Evolutionary conservation across 2,329 filamentous ascomycete genomes (phyloP), one percentile per base, ranked within the genome.

Genomic region (Sphaerulina musiva): DNA sequence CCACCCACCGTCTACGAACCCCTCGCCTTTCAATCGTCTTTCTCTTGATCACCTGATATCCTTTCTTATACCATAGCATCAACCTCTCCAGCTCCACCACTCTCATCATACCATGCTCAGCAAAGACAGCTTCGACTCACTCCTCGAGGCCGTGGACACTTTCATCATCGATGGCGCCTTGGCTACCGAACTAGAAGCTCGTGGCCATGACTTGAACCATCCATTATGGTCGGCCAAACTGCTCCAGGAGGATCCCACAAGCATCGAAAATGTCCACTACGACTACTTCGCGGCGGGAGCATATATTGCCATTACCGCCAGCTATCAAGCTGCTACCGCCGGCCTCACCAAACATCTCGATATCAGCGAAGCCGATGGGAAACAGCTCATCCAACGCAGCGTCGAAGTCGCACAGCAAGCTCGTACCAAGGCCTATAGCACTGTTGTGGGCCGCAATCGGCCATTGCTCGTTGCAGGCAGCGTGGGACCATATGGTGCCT

Each of bases 401-500:
- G 75, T 76, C 11, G 51, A 66, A 31, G 59, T 77, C 5, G 74
- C 74, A 0, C 63, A 67, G 23, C 51, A 67, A 41, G 75, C 74
- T 3, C 62, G 70, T 14, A 62, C 69, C 34, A 45, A 43, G 11
- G 34, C 43, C 14, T 38, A 46, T 26, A 45, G 39, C 29, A 44
- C 36, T 17, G 41, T 40, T 3, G 34, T 40, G 10, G 51, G 34
- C 20, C 41, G 46, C 23, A 41, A 49, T 32, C 48, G 51, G 20
- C 41, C 54, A 31, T 59, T 70, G 14, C 65, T 74, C 5, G 62
- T 77, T 7, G 75, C 75, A 4, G 75, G 75, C 4, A 73, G 70
- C 50, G 72, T 77, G 5, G 75, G 75, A 0, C 75, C 75, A 1
- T 77, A 76, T 52, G 75, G 74, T 10, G 75, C 75, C 6, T 77